These are phyloP conservation scores for Daedaleopsis nitida DNA, from an alignment of 768 basidiomycete genomes.

Conservation along the genomic window DNA sequence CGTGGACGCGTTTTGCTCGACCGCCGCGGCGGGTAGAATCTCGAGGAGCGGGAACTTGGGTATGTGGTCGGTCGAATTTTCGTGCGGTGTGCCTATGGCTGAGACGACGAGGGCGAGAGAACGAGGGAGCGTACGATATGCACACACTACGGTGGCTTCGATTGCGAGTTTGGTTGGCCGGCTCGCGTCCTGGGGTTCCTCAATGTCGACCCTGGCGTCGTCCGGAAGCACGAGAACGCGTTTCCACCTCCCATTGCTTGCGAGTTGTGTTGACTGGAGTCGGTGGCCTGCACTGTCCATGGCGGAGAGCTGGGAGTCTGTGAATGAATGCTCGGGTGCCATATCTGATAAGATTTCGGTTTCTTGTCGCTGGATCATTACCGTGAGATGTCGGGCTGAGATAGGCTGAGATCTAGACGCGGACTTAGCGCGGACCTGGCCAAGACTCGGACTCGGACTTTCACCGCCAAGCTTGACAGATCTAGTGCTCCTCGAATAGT, in stretches of 20 bases:
- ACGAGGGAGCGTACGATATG: slow-evolving; percentile 20
- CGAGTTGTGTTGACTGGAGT: background rate
- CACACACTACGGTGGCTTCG: slow-evolving; percentile 13
- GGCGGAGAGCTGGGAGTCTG: background rate
- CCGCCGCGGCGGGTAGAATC: slow-evolving; percentile 9
- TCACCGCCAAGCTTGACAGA: too few species aligned
- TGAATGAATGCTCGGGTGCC: background rate
- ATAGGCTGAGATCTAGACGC: background rate
- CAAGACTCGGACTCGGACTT: too few species aligned
- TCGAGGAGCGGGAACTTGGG: slow-evolving; percentile 21
- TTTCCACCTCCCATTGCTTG: background rate
- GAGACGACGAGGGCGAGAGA: slow-evolving; percentile 19
- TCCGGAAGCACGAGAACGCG: slow-evolving; percentile 18
- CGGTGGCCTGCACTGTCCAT: background rate
- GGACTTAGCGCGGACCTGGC: background rate
- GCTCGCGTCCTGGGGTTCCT: background rate
- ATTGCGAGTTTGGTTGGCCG: slow-evolving; percentile 15
- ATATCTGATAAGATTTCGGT: slow-evolving; percentile 6
- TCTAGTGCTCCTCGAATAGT: too few species aligned
- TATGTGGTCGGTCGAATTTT: slow-evolving; percentile 18
- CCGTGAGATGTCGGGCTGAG: background rate
- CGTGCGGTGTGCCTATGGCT: slow-evolving; percentile 18
- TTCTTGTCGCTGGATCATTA: background rate
- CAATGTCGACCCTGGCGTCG: slow-evolving; percentile 13
- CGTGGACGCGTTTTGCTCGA: slow-evolving; percentile 4